phyloP scores from a whole-genome alignment of 257 asterid genomes.

The Fraxinus americana region DNA sequence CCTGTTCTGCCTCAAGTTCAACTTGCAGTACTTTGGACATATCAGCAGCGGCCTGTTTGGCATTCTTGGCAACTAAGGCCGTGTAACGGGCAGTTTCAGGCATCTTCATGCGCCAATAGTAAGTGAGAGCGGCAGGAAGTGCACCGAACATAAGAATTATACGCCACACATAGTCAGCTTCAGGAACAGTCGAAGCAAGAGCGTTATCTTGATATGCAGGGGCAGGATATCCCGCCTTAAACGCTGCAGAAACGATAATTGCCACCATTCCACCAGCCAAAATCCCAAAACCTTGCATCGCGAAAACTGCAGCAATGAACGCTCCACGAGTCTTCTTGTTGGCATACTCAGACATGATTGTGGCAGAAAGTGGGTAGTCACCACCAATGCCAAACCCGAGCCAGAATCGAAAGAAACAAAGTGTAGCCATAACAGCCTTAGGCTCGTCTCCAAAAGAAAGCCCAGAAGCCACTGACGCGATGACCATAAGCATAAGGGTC shows the following conservation, averaged over 20 bases:
- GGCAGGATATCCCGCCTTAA: slow-evolving; percentile 38
- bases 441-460: slow-evolving; percentile 43
- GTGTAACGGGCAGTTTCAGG: slow-evolving; percentile 72
- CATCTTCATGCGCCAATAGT: slow-evolving; percentile 73
- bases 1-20: slow-evolving; percentile 38
- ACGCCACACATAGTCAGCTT: slow-evolving; percentile 50
- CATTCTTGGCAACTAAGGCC: slow-evolving; percentile 50
- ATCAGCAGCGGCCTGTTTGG: slow-evolving; percentile 49
- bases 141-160: slow-evolving; percentile 55
- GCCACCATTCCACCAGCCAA: slow-evolving; percentile 48
- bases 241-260: slow-evolving; percentile 35
- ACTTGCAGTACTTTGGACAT: slow-evolving; percentile 59
- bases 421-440: slow-evolving; percentile 46
- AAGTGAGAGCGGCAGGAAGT: slow-evolving; percentile 52
- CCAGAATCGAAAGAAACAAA: slow-evolving; percentile 63
- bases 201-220: slow-evolving; percentile 24
- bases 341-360: slow-evolving; percentile 60
- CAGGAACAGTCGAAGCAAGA: slow-evolving; percentile 27
- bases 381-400: slow-evolving; percentile 61
- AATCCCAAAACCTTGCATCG: slow-evolving; percentile 61
- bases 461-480: slow-evolving; percentile 48
- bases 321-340: slow-evolving; percentile 58
- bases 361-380: slow-evolving; percentile 59
- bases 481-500: slow-evolving; percentile 50
- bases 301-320: slow-evolving; percentile 55